Percentiles rank a stretch among this genome's conserved stretches.
Conservation (phyloP, 116 monocot genomes). For the Dioscorea cayenensis region DNA sequence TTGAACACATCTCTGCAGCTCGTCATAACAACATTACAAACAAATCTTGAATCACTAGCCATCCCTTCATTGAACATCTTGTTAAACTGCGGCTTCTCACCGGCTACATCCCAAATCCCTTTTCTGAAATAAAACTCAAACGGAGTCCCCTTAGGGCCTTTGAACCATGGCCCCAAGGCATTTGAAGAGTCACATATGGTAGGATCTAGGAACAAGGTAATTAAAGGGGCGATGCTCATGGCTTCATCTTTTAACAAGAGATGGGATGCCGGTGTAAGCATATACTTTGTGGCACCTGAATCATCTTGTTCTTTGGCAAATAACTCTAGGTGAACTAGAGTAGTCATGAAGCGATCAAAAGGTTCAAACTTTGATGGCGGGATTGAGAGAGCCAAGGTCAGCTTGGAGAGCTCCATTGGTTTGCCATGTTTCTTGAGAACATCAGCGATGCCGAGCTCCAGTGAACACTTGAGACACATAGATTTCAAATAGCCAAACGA, state of each 20-base stretch:
- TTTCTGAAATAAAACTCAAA: background rate
- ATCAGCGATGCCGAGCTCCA: constrained; percentile 32
- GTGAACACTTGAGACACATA: constrained; percentile 20
- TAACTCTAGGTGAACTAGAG: constrained; percentile 5
- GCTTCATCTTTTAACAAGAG: background rate
- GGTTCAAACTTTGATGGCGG: background rate
- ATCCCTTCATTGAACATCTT: background rate
- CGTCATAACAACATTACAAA: background rate
- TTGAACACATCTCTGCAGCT: background rate
- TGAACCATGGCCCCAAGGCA: background rate
- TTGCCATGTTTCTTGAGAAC: constrained; percentile 14
- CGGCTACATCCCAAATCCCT: background rate
- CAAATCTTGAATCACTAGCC: background rate
- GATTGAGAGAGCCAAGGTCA: constrained; percentile 3
- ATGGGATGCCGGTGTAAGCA: background rate
- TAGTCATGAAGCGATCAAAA: constrained; percentile 20
- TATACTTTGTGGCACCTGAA: background rate
- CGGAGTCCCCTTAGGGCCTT: background rate
- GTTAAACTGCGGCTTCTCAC: background rate
- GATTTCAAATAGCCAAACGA: constrained; percentile 9
- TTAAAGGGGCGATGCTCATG: background rate
- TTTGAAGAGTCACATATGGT: background rate
- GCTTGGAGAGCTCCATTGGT: constrained; percentile 15
- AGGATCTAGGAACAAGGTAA: background rate
- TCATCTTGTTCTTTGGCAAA: background rate